Percentiles rank a stretch among this genome's conserved stretches.
Conservation (phyloP, 1,284 basidiomycete species). For the Stygiomarasmius scandens region DNA sequence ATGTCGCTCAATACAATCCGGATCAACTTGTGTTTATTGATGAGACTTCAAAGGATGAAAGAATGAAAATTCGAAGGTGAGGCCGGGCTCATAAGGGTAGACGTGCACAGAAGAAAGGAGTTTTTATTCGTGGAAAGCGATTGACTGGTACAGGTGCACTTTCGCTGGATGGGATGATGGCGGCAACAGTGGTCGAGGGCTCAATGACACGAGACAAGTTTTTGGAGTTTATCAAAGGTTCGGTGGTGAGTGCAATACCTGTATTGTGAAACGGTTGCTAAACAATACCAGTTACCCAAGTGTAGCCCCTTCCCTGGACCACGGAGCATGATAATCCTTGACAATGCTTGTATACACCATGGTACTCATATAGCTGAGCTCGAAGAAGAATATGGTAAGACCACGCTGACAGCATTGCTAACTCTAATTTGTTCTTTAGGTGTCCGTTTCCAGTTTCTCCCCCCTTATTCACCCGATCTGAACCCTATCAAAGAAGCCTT, state of each 20-base stretch:
- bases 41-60: constrained; percentile 23
- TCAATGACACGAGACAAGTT: constrained; percentile 16
- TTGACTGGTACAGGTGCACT: constrained; percentile 5
- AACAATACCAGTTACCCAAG: constrained; percentile 10
- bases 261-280: no score
- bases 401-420: not conserved
- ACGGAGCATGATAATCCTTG: constrained; percentile 26
- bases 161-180: constrained; percentile 15
- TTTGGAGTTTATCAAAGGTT: constrained; percentile 14
- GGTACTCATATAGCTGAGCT: constrained; percentile 18
- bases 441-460: constrained; percentile 25
- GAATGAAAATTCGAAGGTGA: constrained; percentile 16
- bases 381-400: constrained; percentile 16
- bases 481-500: constrained; percentile 34
- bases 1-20: constrained; percentile 17
- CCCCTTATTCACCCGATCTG: constrained; percentile 32
- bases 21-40: constrained; percentile 21
- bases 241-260: constrained; percentile 13
- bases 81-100: constrained; percentile 9
- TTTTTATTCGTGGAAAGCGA: not conserved
- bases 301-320: constrained; percentile 18
- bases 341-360: constrained; percentile 29
- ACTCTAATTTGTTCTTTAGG: not conserved
- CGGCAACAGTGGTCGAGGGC: constrained; percentile 18
- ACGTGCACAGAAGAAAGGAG: constrained; percentile 1